Evolutionary conservation across 2,329 filamentous ascomycete species (phyloP).

Genomic region (Colletotrichum plurivorum): DNA sequence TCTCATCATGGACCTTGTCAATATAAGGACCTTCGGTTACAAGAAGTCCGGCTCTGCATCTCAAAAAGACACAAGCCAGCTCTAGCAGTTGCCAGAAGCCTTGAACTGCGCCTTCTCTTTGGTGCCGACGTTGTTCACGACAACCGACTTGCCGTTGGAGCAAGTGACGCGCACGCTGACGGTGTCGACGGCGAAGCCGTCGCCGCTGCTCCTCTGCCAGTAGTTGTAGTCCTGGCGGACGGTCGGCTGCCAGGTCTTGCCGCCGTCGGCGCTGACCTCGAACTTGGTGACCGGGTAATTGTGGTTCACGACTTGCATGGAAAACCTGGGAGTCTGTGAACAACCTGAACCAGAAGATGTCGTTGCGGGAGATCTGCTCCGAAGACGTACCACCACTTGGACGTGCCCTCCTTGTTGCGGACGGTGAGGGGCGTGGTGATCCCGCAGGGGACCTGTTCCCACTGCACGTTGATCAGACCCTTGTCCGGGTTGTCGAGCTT

Average conservation of each 20-base stretch:
- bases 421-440: slow-evolving; percentile 64
- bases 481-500: slow-evolving; percentile 58
- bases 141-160: slow-evolving; percentile 43
- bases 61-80: too few species aligned
- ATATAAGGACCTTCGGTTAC: too few species aligned
- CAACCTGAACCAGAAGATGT: slow-evolving; percentile 47
- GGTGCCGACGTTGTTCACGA: slow-evolving; percentile 40
- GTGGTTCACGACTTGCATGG: slow-evolving; percentile 72
- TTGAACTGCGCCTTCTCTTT: slow-evolving; percentile 29
- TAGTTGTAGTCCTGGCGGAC: slow-evolving; percentile 62
- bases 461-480: slow-evolving; percentile 65
- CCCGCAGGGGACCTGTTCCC: slow-evolving; percentile 65
- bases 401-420: slow-evolving; percentile 67
- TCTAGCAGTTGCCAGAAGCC: slow-evolving; percentile 29
- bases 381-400: slow-evolving; percentile 42
- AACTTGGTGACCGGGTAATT: slow-evolving; percentile 69
- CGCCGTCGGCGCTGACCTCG: slow-evolving; percentile 73
- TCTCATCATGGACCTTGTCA: too few species aligned
- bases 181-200: slow-evolving; percentile 41
- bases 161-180: slow-evolving; percentile 42
- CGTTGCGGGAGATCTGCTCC: background rate
- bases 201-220: slow-evolving; percentile 42
- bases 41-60: too few species aligned
- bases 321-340: slow-evolving; percentile 48
- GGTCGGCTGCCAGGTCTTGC: slow-evolving; percentile 69